Base-by-base conservation (phyloP, 164 flowering plant genomes). In the Macadamia tetraphylla region DNA sequence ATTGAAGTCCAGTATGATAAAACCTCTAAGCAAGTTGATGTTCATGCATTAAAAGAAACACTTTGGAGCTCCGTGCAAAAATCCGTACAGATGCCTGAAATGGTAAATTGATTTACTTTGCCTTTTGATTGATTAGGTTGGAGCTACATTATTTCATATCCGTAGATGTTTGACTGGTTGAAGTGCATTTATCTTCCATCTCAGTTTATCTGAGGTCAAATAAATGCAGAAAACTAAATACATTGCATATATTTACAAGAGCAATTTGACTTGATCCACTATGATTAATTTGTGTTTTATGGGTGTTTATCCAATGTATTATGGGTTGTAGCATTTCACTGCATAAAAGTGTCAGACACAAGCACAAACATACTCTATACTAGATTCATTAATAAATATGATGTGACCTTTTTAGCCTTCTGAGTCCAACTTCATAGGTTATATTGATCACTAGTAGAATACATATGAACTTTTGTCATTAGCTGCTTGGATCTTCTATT, bases 1-100 rank as follows among this genome's bases (percentile, higher is more conserved):
- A 85, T 92, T 61, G 95, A 94, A 74, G 97, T 94, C 13, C 80
- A 84, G 71, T 94, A 88, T 76, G 98, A 94, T 76, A 91, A 84
- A 78, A 78, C 87, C 48, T 86, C 98, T 6, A 94, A 92, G 70
- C 97, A 92, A 83, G 97, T 94, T 70, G 97, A 94, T 65, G 98
- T 94, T 67, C 98, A 94, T 67, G 86, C 78, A 32, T 77, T 94
- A 64, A 94, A 94, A 75, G 89, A 81, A 75, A 88, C 91, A 44
- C 87, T 94, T 46, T 92, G 98, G 98, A 78, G 70, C 61, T 81
- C 83, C 60, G 68, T 91, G 44, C 87, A 81, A 72, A 82, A 80
- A 18, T 75, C 85, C 63, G 64, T 74, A 63, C 64, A 70, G 73
- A 35, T 42, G 31, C 42, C 72, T 62, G 68, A 67, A 65, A 68